Conservation (phyloP, 208 protist genomes). For the Paratrypanosoma confusum region DNA sequence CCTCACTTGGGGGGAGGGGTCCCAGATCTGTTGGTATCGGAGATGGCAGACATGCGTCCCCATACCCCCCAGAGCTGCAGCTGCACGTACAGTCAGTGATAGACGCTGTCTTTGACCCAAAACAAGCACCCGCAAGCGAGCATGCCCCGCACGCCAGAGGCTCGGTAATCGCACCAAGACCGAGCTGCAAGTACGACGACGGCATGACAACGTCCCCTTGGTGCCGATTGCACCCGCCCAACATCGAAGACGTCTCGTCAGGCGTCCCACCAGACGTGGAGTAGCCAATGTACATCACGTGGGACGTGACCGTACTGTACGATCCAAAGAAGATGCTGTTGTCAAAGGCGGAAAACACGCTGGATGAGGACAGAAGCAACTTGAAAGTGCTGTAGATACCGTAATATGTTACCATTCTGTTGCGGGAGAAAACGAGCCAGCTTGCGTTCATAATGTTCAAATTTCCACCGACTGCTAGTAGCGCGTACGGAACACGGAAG, state of each 20-base stretch:
- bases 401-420: neutral
- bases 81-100: neutral
- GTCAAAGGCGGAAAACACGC: too few species aligned
- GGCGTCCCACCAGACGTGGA: too few species aligned
- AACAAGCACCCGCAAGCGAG: neutral
- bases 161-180: too few species aligned
- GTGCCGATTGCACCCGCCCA: too few species aligned
- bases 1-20: neutral
- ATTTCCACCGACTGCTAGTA: neutral
- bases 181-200: too few species aligned
- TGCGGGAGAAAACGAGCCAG: neutral
- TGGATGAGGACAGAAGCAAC: too few species aligned
- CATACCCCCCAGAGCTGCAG: neutral
- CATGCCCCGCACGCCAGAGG: constrained; percentile 3
- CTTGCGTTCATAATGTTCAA: neutral
- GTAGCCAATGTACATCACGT: too few species aligned
- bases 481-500: neutral
- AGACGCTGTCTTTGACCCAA: neutral
- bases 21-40: neutral
- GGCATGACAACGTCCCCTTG: too few species aligned
- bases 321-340: too few species aligned
- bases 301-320: too few species aligned
- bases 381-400: too few species aligned
- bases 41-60: constrained; percentile 4
- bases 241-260: too few species aligned